These are phyloP conservation scores for Yamadazyma pseudoaaseri DNA, from an alignment of 1,139 yeast species.

Conservation along the genomic window DNA sequence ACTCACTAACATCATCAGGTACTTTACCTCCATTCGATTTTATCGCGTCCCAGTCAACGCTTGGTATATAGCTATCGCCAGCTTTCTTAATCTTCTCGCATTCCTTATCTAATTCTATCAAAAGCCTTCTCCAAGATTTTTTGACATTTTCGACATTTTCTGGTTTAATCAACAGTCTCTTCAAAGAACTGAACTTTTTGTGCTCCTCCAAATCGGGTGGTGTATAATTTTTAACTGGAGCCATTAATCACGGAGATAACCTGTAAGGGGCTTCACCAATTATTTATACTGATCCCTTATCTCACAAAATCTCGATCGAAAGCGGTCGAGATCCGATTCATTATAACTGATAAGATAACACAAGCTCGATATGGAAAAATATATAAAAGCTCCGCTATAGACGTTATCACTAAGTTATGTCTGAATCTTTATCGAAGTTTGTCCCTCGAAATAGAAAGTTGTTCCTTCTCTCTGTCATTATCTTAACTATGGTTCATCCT, in stretches of 20 bases:
- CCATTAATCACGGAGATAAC: no score
- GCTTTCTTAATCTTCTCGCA: conserved; percentile 14
- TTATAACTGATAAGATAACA: no score
- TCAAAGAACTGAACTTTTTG: conserved; percentile 12
- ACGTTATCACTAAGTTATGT: no score
- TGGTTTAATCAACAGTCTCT: conserved; percentile 19
- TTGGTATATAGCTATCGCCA: conserved; percentile 18
- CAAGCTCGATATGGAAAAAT: no score
- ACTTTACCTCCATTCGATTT: conserved; percentile 13
- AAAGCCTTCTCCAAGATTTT: conserved; percentile 22
- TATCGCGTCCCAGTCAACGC: conserved; percentile 17
- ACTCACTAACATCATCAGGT: conserved; percentile 13
- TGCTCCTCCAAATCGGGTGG: conserved; percentile 13
- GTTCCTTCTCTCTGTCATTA: conserved; percentile 7
- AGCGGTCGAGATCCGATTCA: no score
- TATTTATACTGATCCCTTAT: no score
- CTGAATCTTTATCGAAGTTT: conserved; percentile 9
- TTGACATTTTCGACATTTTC: conserved; percentile 20
- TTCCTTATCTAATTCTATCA: conserved; percentile 18
- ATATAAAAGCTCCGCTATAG: no score
- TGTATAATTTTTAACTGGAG: neutral
- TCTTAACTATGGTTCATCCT: conserved; percentile 15
- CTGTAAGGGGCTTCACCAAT: no score
- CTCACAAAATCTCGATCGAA: no score
- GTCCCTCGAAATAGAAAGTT: conserved; percentile 8